Percentiles rank a stretch among this genome's conserved stretches.
phyloP scores from a whole-genome alignment of 1,284 basidiomycete species.

The Pseudomicrostroma phylloplanum region DNA sequence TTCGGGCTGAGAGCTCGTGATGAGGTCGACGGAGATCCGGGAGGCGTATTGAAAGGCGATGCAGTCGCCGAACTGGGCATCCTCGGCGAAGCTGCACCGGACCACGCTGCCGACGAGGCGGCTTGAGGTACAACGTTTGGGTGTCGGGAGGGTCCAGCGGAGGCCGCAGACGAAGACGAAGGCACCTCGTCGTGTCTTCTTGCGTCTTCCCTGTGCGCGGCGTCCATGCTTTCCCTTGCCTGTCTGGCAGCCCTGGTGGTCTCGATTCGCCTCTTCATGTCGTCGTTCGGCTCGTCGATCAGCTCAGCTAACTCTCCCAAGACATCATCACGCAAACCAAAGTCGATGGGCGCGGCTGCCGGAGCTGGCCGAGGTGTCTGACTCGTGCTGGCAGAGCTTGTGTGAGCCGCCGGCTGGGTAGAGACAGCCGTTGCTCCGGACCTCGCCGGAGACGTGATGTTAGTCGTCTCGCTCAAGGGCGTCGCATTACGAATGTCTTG shows the following conservation, averaged over 20 bases:
- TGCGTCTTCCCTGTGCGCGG: not conserved
- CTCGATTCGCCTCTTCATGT: not conserved
- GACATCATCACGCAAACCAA: constrained; percentile 29
- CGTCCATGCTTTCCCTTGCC: not conserved
- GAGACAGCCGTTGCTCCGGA: not conserved
- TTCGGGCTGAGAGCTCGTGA: constrained; percentile 28
- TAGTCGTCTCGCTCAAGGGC: not conserved
- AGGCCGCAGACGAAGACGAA: constrained; percentile 18
- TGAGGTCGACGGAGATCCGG: constrained; percentile 12
- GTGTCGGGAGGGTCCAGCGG: constrained; percentile 3
- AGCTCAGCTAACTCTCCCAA: constrained; percentile 38
- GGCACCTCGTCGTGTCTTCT: constrained; percentile 5
- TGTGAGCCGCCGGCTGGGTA: not conserved
- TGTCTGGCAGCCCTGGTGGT: not conserved
- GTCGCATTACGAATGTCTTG: constrained; percentile 5
- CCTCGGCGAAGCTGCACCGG: constrained; percentile 10
- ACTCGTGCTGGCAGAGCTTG: not conserved
- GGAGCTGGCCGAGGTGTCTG: not conserved
- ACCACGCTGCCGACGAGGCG: not conserved
- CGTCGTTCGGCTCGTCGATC: constrained; percentile 22
- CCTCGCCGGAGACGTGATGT: not conserved
- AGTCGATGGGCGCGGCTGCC: constrained; percentile 2
- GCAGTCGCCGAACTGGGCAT: constrained; percentile 11
- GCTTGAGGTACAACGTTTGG: not conserved
- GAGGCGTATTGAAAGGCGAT: constrained; percentile 18